phyloP scores from a whole-genome alignment of 805 yeast genomes.

The Debaryomyces prosopidis region DNA sequence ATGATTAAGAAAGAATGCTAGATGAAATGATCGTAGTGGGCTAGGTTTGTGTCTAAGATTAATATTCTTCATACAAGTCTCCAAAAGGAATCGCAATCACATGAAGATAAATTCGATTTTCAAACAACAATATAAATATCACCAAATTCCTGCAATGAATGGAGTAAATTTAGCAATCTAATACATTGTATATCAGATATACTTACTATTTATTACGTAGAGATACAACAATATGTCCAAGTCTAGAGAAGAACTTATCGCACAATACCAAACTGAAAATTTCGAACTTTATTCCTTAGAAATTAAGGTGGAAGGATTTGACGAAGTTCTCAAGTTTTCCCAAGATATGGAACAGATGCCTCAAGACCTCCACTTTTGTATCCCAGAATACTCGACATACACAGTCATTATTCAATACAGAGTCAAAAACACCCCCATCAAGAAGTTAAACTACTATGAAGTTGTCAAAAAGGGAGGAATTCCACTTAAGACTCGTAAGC shows the following conservation, averaged over 20 bases:
- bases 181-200: too few species aligned
- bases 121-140: too few species aligned
- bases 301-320: conserved; percentile 26
- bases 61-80: too few species aligned
- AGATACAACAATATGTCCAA: conserved; percentile 2
- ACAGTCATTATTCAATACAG: conserved; percentile 22
- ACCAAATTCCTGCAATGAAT: too few species aligned
- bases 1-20: too few species aligned
- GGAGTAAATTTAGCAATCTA: too few species aligned
- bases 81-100: too few species aligned
- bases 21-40: too few species aligned
- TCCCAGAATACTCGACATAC: conserved; percentile 29
- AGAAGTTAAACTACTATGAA: conserved; percentile 24
- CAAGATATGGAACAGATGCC: conserved; percentile 28
- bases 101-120: too few species aligned
- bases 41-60: too few species aligned
- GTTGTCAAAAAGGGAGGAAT: conserved; percentile 28
- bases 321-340: conserved; percentile 18
- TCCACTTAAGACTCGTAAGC: conserved; percentile 20
- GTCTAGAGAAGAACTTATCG: conserved; percentile 12
- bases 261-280: conserved; percentile 15
- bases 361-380: conserved; percentile 18
- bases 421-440: conserved; percentile 20
- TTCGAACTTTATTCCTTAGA: conserved; percentile 26
- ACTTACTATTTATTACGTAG: too few species aligned